Evolutionary conservation across 768 basidiomycete genomes (phyloP), one percentile per base, ranked within the genome.

Genomic region (Termitomyces sp.): DNA sequence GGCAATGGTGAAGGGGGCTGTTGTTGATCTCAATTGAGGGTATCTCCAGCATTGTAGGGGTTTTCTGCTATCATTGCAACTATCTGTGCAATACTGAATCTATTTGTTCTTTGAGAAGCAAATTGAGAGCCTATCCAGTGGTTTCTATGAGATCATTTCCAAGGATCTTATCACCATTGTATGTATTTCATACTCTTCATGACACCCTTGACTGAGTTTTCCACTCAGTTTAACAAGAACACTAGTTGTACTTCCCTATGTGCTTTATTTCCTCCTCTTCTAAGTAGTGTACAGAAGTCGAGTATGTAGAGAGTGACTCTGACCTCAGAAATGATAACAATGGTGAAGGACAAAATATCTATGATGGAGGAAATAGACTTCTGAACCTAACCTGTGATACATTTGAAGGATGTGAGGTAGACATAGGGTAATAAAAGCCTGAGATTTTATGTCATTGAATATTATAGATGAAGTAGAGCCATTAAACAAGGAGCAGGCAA

Each of bases 121-220:
- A 73, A 94, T 98, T 56, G 90, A 95, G 71, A 87, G 89, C 53
- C 79, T 98, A 48, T 82, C 92, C 1, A 81, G 81, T 49, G 97
- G 97, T 1, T 97, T 99, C 77, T 95, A 96, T 71, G 96, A 98
- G 73, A 92, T 99, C 69, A 93, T 98, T 60, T 97, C 97, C 16
- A 95, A 95, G 71, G 93, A 98, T 50, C 82, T 99, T 48, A 86
- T 99, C 56, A 83, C 90, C 12, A 98, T 99, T 65, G 92, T 92
- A 67, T 65, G 92, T 77, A 17, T 46, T 31, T 11, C 35, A 4
- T 5, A 23, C 23, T 16, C 14, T 25, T 14, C 31, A 12, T 17
- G 17, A 23, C 29, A 12, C 34, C 44, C 21, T 47, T 40, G 34
- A 46, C n/a, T 35, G 35, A 31, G 54, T 34, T 27, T 41, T 37